Percentiles rank a stretch among this genome's conserved stretches.
Conservation (phyloP, 169 alveolate species). For the Pseudocohnilembus persalinus region DNA sequence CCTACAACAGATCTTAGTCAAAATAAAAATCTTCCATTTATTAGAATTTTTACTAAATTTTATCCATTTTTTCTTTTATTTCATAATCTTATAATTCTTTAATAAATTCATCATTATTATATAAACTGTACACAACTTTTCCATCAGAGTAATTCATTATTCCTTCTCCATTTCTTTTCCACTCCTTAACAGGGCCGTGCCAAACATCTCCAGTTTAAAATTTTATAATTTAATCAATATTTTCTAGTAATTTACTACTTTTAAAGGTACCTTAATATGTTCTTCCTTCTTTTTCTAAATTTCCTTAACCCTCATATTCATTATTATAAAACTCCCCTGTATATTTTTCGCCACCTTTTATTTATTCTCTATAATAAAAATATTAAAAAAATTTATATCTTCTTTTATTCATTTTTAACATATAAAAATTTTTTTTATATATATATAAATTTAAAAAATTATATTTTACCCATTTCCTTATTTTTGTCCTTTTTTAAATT, state of each 20-base stretch:
- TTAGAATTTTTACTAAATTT: too few species aligned
- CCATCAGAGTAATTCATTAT: constrained; percentile 12
- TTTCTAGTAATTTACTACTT: neutral
- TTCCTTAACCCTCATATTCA: constrained; percentile 19
- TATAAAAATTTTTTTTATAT: too few species aligned
- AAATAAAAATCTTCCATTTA: neutral
- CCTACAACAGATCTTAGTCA: neutral
- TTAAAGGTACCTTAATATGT: constrained; percentile 10
- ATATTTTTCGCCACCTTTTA: constrained; percentile 1
- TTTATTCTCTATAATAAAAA: neutral
- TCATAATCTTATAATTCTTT: constrained; percentile 9
- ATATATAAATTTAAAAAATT: too few species aligned
- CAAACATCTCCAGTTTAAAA: constrained; percentile 11
- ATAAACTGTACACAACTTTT: neutral
- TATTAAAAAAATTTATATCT: too few species aligned
- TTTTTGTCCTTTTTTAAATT: constrained; percentile 23
- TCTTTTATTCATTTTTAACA: too few species aligned
- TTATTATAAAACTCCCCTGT: constrained; percentile 9
- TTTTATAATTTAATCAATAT: neutral
- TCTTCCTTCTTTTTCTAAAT: neutral
- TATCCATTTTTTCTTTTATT: neutral
- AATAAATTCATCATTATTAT: neutral
- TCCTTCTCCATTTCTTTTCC: constrained; percentile 24
- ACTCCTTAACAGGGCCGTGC: constrained; percentile 1
- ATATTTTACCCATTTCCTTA: constrained; percentile 23